Evolutionary conservation across 2,329 filamentous ascomycete genomes (phyloP).

Genomic region (Beauveria bassiana): DNA sequence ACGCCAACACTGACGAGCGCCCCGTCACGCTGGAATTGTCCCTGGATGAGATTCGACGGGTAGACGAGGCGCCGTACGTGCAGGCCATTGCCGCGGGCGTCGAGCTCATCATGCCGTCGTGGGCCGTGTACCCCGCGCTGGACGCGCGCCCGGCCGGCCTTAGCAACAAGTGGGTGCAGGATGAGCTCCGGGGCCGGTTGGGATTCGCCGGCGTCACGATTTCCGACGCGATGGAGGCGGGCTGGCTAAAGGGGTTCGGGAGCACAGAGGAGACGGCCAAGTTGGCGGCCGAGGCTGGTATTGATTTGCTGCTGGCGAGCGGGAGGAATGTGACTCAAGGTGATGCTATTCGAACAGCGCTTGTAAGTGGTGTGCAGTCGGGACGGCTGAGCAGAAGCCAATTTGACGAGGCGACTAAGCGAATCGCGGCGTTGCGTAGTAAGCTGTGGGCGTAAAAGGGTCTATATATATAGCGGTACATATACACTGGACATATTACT

Average conservation of each 20-base stretch:
- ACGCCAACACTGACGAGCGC: conserved; percentile 13
- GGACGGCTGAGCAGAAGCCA: conserved; percentile 10
- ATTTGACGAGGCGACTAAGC: conserved; percentile 15
- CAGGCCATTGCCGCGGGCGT: conserved; percentile 15
- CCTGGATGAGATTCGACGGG: conserved; percentile 10
- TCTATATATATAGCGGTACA: background rate
- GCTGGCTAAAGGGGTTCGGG: conserved; percentile 11
- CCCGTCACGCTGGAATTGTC: conserved; percentile 13
- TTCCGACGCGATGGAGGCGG: conserved; percentile 17
- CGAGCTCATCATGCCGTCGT: conserved; percentile 16
- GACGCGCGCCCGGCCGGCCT: conserved; percentile 16
- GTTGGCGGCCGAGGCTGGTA: conserved; percentile 14
- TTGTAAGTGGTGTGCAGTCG: conserved; percentile 10
- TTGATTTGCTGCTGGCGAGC: conserved; percentile 16
- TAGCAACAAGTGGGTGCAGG: conserved; percentile 15
- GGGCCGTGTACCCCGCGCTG: conserved; percentile 16
- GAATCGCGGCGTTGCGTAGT: conserved; percentile 14
- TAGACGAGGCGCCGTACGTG: conserved; percentile 14
- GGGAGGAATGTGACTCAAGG: conserved; percentile 15
- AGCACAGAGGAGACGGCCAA: conserved; percentile 6
- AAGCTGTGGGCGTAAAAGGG: conserved; percentile 2
- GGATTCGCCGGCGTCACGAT: conserved; percentile 16
- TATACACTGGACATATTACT: background rate
- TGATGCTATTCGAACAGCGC: conserved; percentile 11
- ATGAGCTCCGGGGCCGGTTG: conserved; percentile 15